Conservation (phyloP, 768 basidiomycete species). For the Trametes maxima region DNA sequence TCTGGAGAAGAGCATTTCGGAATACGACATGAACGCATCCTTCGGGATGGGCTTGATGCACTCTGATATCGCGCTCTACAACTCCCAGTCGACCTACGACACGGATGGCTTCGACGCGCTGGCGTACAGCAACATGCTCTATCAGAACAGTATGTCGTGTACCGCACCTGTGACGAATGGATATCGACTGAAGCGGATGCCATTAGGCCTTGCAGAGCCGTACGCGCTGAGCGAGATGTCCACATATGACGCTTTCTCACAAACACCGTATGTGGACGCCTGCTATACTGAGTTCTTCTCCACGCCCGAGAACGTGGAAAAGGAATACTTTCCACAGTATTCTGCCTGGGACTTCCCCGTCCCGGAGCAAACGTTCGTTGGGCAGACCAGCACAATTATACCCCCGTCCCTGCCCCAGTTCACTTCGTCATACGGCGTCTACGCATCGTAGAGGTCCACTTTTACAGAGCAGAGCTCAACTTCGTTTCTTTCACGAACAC, state of each 20-base stretch:
- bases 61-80: neutral
- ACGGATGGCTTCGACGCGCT: neutral
- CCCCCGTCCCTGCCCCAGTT: constrained; percentile 2
- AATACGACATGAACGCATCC: no score
- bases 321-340: neutral
- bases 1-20: no score
- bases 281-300: neutral
- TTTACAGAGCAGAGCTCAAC: neutral
- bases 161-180: no score
- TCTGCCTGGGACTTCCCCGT: neutral
- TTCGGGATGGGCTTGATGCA: no score
- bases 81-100: neutral
- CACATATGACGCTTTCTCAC: neutral
- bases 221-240: neutral
- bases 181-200: no score
- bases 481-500: neutral
- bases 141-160: neutral
- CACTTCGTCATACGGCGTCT: neutral
- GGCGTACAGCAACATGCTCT: neutral
- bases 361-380: neutral
- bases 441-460: neutral
- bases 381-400: neutral
- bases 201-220: neutral
- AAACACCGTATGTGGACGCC: neutral
- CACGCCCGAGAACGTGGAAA: neutral